These are phyloP conservation scores for Colletotrichum sp. DNA, from an alignment of 2,329 filamentous ascomycete species.

Conservation along the genomic window DNA sequence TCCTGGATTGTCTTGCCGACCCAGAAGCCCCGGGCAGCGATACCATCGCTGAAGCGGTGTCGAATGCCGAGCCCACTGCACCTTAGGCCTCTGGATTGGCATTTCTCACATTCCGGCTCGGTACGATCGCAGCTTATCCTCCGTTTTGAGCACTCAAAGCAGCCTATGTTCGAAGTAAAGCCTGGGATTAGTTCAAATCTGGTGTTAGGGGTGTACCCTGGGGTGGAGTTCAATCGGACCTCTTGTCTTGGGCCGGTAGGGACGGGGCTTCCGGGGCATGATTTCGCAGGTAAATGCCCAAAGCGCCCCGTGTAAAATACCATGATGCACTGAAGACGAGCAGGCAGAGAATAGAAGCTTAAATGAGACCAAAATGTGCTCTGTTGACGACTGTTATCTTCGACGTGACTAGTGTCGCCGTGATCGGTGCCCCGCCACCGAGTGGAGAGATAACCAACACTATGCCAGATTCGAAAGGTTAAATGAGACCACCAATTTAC, in stretches of 20 bases:
- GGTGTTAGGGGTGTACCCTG: background rate
- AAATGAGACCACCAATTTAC: background rate
- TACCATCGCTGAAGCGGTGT: slow-evolving; percentile 5
- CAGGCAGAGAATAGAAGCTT: background rate
- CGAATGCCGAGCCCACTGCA: slow-evolving; percentile 20
- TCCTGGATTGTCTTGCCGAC: background rate
- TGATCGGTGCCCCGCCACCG: background rate
- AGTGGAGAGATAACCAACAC: background rate
- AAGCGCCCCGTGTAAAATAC: background rate
- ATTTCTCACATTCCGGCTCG: slow-evolving; percentile 20
- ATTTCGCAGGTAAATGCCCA: background rate
- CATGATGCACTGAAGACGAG: background rate
- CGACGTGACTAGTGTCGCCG: background rate
- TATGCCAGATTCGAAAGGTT: slow-evolving; percentile 1
- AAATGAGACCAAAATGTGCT: background rate
- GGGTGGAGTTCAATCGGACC: background rate
- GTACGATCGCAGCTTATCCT: slow-evolving; percentile 23
- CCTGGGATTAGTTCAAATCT: background rate
- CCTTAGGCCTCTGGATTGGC: slow-evolving; percentile 9
- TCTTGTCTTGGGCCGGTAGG: background rate
- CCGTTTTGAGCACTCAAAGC: slow-evolving; percentile 21
- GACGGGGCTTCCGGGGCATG: background rate
- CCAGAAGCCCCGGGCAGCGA: background rate
- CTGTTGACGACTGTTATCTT: background rate
- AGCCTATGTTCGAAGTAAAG: background rate